Conservation (phyloP, 495 filamentous ascomycete genomes). For the Penicillium silybi region DNA sequence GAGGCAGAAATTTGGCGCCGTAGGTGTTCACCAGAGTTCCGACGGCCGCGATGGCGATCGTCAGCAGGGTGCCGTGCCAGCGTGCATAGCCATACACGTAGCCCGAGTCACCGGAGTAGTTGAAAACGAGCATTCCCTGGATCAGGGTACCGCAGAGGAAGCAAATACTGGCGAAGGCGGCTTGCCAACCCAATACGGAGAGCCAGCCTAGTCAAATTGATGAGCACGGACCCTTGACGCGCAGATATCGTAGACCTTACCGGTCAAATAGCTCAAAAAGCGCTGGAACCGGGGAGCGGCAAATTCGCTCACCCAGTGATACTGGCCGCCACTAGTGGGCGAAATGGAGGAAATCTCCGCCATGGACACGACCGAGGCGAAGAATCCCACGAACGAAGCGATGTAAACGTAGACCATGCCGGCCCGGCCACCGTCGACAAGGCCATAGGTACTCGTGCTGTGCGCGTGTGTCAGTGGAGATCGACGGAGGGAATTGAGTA, state of each 20-base stretch:
- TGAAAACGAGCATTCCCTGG: constrained; percentile 45
- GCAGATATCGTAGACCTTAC: constrained; percentile 7
- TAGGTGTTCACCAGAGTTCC: constrained; percentile 44
- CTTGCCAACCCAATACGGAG: constrained; percentile 46
- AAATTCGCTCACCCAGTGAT: constrained; percentile 48
- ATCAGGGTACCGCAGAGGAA: constrained; percentile 44
- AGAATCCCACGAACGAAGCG: constrained; percentile 36
- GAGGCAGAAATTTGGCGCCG: constrained; percentile 32
- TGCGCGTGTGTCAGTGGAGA: constrained; percentile 1
- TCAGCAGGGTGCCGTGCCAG: constrained; percentile 42
- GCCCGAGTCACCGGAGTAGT: constrained; percentile 30
- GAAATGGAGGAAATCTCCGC: constrained; percentile 44
- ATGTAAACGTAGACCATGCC: constrained; percentile 49
- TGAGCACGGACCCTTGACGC: neutral
- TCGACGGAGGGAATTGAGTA: neutral
- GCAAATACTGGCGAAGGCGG: constrained; percentile 30
- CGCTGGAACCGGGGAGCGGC: constrained; percentile 39
- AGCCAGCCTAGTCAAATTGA: constrained; percentile 36
- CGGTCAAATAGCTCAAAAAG: constrained; percentile 42
- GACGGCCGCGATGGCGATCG: constrained; percentile 38
- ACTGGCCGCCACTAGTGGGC: constrained; percentile 45
- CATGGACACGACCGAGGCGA: constrained; percentile 40
- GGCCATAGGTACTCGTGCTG: constrained; percentile 34
- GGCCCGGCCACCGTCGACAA: constrained; percentile 44
- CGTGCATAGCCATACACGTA: constrained; percentile 27